phyloP scores from a whole-genome alignment of 371 early-diverging fungal species.

The Haplosporangium sp. region DNA sequence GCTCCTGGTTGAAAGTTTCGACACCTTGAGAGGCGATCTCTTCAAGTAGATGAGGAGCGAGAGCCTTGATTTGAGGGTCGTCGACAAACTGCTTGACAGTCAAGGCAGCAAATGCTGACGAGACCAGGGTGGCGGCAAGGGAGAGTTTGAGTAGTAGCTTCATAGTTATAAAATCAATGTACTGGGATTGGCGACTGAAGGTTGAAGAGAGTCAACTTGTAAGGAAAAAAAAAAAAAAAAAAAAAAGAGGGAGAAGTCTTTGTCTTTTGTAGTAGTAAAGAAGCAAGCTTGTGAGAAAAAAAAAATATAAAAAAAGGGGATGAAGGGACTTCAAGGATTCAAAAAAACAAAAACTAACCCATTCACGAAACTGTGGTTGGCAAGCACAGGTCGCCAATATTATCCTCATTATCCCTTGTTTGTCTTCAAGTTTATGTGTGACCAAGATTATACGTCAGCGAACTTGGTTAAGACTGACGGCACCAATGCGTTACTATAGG shows the following conservation, averaged over 20 bases:
- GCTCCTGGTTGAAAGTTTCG: slow-evolving; percentile 12
- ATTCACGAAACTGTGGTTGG: too few species aligned
- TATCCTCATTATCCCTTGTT: too few species aligned
- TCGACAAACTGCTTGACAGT: slow-evolving; percentile 30
- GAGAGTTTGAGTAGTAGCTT: slow-evolving; percentile 48
- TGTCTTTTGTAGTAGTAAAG: background rate
- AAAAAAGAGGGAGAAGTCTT: slow-evolving; percentile 4
- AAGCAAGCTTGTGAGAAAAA: background rate
- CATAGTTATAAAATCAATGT: slow-evolving; percentile 15
- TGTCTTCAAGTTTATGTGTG: too few species aligned
- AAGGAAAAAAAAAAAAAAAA: slow-evolving; percentile 1
- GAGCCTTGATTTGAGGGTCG: slow-evolving; percentile 17
- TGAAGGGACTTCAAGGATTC: background rate
- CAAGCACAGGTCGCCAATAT: too few species aligned
- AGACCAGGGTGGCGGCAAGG: slow-evolving; percentile 31
- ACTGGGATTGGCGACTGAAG: background rate
- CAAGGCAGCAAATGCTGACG: slow-evolving; percentile 16
- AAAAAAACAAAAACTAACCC: too few species aligned
- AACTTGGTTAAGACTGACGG: too few species aligned
- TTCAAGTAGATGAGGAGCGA: slow-evolving; percentile 38
- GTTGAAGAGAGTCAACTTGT: background rate
- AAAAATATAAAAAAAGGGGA: background rate
- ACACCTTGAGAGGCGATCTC: slow-evolving; percentile 31
- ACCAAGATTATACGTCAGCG: too few species aligned
- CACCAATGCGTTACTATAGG: too few species aligned